A percentile compares a stretch with the other conserved stretches of the same genome.
These are phyloP conservation scores for Blastocystis sp. DNA, from an alignment of 352 stramenopile genomes.

Conservation along the genomic window DNA sequence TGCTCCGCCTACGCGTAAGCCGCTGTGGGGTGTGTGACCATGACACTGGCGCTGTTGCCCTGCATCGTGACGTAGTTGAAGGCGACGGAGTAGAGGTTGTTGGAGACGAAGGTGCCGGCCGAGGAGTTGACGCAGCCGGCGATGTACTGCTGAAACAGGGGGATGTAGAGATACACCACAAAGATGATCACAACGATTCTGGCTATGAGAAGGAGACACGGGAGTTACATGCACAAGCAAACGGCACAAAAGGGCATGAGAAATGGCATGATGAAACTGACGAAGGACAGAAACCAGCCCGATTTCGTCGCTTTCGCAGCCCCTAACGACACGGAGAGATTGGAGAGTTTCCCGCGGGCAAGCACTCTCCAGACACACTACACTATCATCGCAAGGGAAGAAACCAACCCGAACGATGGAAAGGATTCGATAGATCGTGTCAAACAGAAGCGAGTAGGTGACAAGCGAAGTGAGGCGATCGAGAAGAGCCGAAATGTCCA, in stretches of 20 bases:
- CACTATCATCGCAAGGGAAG: not conserved
- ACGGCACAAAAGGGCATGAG: not conserved
- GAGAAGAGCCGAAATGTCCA: not conserved
- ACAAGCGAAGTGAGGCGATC: not conserved
- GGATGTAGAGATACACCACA: not conserved
- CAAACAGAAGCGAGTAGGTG: not conserved
- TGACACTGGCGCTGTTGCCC: not conserved
- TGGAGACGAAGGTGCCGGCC: not conserved
- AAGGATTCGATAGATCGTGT: constrained; percentile 9
- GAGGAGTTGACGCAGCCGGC: constrained; percentile 6
- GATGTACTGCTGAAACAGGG: constrained; percentile 18
- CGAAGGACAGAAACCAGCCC: not conserved
- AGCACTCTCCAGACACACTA: too few relatives aligned
- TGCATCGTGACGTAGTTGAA: constrained; percentile 37
- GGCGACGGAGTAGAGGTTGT: constrained; percentile 18
- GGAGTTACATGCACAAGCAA: not conserved
- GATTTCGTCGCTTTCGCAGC: not conserved
- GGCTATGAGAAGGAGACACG: not conserved
- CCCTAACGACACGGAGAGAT: not conserved
- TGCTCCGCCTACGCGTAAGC: not conserved
- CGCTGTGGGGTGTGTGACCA: not conserved
- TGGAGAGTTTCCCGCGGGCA: not conserved
- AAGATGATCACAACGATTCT: constrained; percentile 15
- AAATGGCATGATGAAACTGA: not conserved
- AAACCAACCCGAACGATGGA: constrained; percentile 3